A percentile compares a stretch with the other conserved stretches of the same genome.
Evolutionary conservation across 164 flowering plant genomes (phyloP).

Genomic region (Brasenia schreberi): DNA sequence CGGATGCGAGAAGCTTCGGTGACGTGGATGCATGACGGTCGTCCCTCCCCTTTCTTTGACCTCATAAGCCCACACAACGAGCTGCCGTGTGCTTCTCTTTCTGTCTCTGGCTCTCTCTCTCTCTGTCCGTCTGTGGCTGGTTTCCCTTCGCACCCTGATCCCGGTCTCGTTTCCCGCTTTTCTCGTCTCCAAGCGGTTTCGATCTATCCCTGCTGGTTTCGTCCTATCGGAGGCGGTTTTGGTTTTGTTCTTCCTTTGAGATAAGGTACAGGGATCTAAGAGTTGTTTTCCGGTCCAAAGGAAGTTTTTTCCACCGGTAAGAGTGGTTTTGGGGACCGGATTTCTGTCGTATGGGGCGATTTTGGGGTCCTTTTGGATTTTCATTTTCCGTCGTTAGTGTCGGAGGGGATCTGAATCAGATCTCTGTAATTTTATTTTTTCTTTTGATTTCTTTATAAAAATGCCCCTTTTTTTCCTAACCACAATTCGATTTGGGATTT

Average conservation of each 20-base stretch:
- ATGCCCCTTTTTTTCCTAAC: too few species aligned
- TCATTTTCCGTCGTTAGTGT: neutral
- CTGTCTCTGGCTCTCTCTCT: neutral
- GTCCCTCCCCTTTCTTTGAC: neutral
- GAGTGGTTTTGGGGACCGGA: neutral
- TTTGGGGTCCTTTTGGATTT: neutral
- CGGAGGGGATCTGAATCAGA: neutral
- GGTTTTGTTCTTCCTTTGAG: neutral
- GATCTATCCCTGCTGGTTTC: slow-evolving; percentile 1
- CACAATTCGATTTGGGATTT: too few species aligned
- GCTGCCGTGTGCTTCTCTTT: neutral
- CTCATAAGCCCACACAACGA: neutral
- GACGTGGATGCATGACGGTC: neutral
- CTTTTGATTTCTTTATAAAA: too few species aligned
- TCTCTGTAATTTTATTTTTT: neutral
- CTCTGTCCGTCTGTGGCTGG: neutral
- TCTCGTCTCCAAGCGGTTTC: neutral
- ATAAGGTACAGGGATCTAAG: neutral
- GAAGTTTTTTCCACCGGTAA: neutral
- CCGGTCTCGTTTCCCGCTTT: neutral
- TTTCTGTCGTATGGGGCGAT: neutral
- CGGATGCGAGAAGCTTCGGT: neutral
- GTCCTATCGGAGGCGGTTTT: neutral
- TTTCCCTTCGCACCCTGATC: neutral
- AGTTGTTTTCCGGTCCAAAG: neutral